phyloP scores from a whole-genome alignment of 73 alveolate genomes.

The Paramecium biaurelia region DNA sequence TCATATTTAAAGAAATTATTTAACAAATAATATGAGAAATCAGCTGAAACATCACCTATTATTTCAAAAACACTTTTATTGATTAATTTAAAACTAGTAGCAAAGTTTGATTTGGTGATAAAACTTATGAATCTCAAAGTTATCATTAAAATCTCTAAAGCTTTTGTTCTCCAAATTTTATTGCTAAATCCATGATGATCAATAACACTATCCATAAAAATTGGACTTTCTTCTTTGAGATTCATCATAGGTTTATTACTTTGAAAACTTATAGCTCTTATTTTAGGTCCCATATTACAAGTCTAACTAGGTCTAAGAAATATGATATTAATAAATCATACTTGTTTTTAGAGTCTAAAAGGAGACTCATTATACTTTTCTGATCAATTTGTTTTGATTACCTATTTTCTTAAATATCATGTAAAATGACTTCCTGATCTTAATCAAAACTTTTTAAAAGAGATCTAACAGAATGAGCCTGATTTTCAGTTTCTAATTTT shows the following conservation, averaged over 20 bases:
- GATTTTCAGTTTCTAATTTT: neutral
- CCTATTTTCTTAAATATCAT: neutral
- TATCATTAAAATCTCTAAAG: slow-evolving; percentile 35
- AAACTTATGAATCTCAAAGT: slow-evolving; percentile 30
- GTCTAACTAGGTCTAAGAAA: neutral
- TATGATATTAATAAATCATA: neutral
- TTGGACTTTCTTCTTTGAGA: neutral
- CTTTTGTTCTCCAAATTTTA: neutral
- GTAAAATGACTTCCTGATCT: neutral
- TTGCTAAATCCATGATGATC: neutral
- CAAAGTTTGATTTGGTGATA: slow-evolving; percentile 28
- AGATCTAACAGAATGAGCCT: neutral
- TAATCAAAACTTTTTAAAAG: slow-evolving; percentile 1
- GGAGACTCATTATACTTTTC: neutral
- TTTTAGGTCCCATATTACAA: neutral
- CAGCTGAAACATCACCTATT: neutral
- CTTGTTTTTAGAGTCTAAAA: neutral
- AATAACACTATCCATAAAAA: neutral
- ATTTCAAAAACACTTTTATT: neutral
- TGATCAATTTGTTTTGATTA: neutral
- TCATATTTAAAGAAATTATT: neutral
- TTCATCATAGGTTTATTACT: neutral
- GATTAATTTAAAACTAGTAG: slow-evolving; percentile 40
- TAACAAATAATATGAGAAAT: neutral
- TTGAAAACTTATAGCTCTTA: neutral